phyloP scores from a whole-genome alignment of 768 basidiomycete species.

The Suillus spraguei region DNA sequence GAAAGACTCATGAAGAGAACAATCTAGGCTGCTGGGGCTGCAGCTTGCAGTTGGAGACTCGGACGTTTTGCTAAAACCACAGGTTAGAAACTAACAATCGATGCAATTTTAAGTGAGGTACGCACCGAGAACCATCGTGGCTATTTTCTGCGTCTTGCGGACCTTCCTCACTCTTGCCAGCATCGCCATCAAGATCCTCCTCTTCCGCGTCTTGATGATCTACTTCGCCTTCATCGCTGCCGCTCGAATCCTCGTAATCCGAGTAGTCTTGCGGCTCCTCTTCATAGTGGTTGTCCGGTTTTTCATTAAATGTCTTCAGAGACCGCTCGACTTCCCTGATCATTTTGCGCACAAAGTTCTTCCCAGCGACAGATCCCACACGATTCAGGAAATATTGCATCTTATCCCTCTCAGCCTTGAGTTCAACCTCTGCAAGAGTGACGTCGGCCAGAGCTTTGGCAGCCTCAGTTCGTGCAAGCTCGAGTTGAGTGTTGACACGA shows the following conservation, averaged over 20 bases:
- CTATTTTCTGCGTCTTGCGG: background rate
- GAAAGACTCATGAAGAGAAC: background rate
- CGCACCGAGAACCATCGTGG: background rate
- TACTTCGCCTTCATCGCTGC: slow-evolving; percentile 6
- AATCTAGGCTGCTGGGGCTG: background rate
- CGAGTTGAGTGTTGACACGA: slow-evolving; percentile 22
- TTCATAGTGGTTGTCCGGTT: background rate
- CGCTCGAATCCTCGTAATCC: slow-evolving; percentile 1
- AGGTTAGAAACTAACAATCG: background rate
- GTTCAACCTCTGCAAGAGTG: slow-evolving; percentile 29
- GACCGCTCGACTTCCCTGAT: slow-evolving; percentile 21
- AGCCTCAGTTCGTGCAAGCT: slow-evolving; percentile 20
- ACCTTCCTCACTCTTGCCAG: background rate
- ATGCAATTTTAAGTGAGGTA: background rate
- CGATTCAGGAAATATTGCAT: slow-evolving; percentile 29
- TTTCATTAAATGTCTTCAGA: slow-evolving; percentile 8
- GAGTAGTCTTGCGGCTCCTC: background rate
- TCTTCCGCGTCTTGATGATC: slow-evolving; percentile 5
- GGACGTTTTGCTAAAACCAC: background rate
- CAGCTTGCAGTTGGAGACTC: background rate
- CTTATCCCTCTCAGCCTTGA: slow-evolving; percentile 23
- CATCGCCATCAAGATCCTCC: background rate
- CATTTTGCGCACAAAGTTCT: slow-evolving; percentile 30
- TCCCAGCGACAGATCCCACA: slow-evolving; percentile 29
- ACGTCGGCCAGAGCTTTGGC: slow-evolving; percentile 27